Conservation (phyloP, 257 asterid species). For the Datura wrightii region DNA sequence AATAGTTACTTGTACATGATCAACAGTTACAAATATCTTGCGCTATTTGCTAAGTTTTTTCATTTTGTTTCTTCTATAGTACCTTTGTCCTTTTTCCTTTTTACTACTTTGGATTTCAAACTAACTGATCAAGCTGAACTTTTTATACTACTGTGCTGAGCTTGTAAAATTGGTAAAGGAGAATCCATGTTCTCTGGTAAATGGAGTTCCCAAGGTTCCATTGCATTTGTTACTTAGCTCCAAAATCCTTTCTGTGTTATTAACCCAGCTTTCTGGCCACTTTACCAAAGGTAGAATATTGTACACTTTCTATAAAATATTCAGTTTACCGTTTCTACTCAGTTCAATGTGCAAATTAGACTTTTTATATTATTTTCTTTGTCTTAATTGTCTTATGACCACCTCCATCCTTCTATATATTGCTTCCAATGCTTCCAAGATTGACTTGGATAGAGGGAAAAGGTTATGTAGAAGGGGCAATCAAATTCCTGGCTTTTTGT, state of each 20-base stretch:
- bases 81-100: background rate
- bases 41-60: background rate
- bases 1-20: background rate
- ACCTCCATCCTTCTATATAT: background rate
- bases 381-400: background rate
- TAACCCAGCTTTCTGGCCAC: background rate
- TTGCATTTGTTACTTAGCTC: background rate
- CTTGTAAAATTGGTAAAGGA: background rate
- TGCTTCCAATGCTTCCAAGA: background rate
- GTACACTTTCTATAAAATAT: background rate
- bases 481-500: background rate
- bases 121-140: background rate
- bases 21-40: background rate
- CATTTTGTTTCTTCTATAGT: background rate
- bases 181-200: background rate
- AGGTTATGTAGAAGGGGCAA: background rate
- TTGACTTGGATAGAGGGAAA: background rate
- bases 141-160: background rate
- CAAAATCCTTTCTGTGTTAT: background rate
- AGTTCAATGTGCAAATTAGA: background rate
- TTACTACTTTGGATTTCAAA: background rate
- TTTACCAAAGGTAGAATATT: background rate
- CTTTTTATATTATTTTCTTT: background rate
- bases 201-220: background rate
- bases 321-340: background rate